phyloP scores from a whole-genome alignment of 805 yeast genomes.

The Candida pseudofarinosa region DNA sequence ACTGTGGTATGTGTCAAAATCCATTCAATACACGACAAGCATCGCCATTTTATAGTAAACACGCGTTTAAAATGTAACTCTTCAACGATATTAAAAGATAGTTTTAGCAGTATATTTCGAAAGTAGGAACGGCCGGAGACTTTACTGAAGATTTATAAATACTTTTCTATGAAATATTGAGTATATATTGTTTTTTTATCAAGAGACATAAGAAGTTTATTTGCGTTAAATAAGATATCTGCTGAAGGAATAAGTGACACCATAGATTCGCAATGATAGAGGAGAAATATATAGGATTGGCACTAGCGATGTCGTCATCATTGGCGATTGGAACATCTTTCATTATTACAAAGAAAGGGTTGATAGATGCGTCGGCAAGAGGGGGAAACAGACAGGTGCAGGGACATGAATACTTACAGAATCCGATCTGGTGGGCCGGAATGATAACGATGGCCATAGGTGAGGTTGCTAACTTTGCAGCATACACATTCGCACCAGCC shows the following conservation, averaged over 20 bases:
- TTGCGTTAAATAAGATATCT: no score
- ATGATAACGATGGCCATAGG: slow-evolving; percentile 88
- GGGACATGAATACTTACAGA: slow-evolving; percentile 72
- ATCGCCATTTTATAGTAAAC: not conserved
- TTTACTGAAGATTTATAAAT: no score
- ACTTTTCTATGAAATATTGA: no score
- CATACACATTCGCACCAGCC: slow-evolving; percentile 93
- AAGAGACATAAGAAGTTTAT: no score
- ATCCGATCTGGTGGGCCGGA: slow-evolving; percentile 95
- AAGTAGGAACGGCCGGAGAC: no score
- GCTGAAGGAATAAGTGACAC: not conserved
- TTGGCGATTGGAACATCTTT: slow-evolving; percentile 88
- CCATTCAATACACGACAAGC: not conserved
- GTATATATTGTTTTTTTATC: no score
- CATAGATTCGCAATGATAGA: slow-evolving; percentile 41
- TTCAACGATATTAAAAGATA: no score
- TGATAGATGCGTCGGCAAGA: slow-evolving; percentile 60
- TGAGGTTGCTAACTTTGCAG: slow-evolving; percentile 89
- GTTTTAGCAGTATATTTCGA: no score
- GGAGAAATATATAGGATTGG: slow-evolving; percentile 85
- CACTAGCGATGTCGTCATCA: slow-evolving; percentile 81
- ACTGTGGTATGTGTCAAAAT: no score
- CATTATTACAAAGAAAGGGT: slow-evolving; percentile 84
- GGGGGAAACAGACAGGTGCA: slow-evolving; percentile 58
- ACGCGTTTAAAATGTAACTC: not conserved